A percentile compares a stretch with the other conserved stretches of the same genome.
Evolutionary conservation across 495 filamentous ascomycete species (phyloP).

Genomic region (Aspergillus taichungensis): DNA sequence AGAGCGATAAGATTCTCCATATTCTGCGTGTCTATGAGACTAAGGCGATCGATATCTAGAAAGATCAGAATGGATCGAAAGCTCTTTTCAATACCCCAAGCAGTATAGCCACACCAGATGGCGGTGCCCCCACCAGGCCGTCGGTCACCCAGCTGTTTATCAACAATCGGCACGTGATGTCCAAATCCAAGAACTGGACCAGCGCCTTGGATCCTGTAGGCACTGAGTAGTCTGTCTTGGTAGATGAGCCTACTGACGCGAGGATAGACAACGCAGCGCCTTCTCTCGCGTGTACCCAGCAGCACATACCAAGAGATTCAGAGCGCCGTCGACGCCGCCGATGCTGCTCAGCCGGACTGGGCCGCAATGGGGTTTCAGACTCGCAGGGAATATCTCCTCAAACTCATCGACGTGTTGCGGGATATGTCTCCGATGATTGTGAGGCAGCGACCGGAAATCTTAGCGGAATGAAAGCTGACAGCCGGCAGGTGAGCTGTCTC

Average conservation of each 20-base stretch:
- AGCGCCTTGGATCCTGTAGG: conserved; percentile 19
- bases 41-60: no score
- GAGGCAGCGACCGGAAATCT: not conserved
- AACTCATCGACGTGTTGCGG: conserved; percentile 12
- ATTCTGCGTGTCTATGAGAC: no score
- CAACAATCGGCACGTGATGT: conserved; percentile 16
- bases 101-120: no score
- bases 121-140: not conserved
- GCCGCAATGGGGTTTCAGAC: conserved; percentile 10
- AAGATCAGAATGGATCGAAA: no score
- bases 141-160: conserved; percentile 17
- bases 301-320: conserved; percentile 17
- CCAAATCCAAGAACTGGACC: conserved; percentile 15
- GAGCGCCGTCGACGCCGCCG: conserved; percentile 15
- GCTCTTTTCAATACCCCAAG: no score
- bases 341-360: conserved; percentile 17
- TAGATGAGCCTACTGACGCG: not conserved
- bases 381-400: conserved; percentile 15
- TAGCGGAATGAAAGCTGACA: not conserved
- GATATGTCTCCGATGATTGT: conserved; percentile 17
- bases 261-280: conserved; percentile 12
- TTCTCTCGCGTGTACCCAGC: conserved; percentile 15
- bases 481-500: conserved; percentile 6
- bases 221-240: not conserved
- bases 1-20: no score